phyloP scores from a whole-genome alignment of 139 green algal species.

The Spirogloea muscicola region DNA sequence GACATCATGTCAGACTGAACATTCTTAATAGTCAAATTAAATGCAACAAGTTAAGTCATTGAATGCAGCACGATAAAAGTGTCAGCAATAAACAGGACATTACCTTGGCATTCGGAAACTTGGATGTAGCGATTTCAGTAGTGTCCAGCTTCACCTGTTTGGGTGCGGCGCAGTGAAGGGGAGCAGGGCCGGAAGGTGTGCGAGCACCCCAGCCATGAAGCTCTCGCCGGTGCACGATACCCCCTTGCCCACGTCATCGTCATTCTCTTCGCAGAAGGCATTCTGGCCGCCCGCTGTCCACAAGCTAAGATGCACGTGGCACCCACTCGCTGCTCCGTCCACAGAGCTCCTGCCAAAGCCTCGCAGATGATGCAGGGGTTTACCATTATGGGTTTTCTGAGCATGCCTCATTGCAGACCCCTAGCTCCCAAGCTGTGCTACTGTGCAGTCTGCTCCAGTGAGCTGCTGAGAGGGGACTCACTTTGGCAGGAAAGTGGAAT shows the following conservation, averaged over 20 bases:
- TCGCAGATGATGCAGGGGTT: no score
- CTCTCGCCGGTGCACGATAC: neutral
- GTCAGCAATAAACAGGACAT: neutral
- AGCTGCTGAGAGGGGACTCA: no score
- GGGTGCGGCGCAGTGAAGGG: conserved; percentile 52
- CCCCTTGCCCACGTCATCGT: neutral
- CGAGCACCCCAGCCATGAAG: conserved; percentile 62
- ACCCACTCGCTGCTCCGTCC: conserved; percentile 58
- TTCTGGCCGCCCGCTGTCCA: conserved; percentile 43
- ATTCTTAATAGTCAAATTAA: no score
- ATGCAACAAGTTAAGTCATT: no score
- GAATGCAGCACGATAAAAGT: no score
- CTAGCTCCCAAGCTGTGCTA: no score
- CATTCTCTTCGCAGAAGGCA: neutral
- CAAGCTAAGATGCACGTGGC: conserved; percentile 63
- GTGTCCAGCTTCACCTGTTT: conserved; percentile 29
- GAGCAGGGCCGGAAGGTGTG: conserved; percentile 57
- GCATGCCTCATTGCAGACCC: no score
- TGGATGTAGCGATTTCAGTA: neutral
- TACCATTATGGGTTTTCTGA: no score
- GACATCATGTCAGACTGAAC: no score
- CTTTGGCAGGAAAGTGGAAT: no score
- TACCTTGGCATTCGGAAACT: neutral
- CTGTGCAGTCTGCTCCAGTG: no score
- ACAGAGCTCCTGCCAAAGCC: no score